These are phyloP conservation scores for Schizopora paradoxa DNA, from an alignment of 1,284 basidiomycete genomes.

Conservation along the genomic window DNA sequence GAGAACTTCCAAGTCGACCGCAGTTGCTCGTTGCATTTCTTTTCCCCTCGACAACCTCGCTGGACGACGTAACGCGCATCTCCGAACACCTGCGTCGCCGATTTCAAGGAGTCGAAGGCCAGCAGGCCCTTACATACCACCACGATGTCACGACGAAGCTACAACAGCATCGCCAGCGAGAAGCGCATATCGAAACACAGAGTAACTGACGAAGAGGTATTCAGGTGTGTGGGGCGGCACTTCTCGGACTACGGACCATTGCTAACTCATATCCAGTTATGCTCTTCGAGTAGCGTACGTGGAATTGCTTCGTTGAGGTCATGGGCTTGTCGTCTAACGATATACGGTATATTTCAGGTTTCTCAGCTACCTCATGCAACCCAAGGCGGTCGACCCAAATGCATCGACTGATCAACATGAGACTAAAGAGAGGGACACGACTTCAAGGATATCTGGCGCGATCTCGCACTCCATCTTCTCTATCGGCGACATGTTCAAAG, in stretches of 20 bases:
- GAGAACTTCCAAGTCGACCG: too few relatives aligned
- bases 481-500: conserved; percentile 79
- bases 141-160: conserved; percentile 49
- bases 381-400: conserved; percentile 45
- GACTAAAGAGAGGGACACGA: conserved; percentile 50
- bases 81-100: too few relatives aligned
- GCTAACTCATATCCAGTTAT: conserved; percentile 44
- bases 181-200: conserved; percentile 67
- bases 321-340: conserved; percentile 17
- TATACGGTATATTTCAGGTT: conserved; percentile 38
- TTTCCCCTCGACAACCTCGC: too few relatives aligned
- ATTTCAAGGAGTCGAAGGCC: too few relatives aligned
- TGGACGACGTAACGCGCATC: too few relatives aligned
- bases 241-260: conserved; percentile 8
- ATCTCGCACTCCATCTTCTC: conserved; percentile 71
- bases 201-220: conserved; percentile 76
- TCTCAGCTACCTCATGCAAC: conserved; percentile 62
- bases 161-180: conserved; percentile 61
- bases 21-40: too few relatives aligned
- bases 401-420: conserved; percentile 35
- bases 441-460: conserved; percentile 57
- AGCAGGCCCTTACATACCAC: too few relatives aligned
- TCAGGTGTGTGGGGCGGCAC: conserved; percentile 51
- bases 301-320: conserved; percentile 12
- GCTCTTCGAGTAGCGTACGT: conserved; percentile 73